These are phyloP conservation scores for Cladosporium sphaerospermum DNA, from an alignment of 2,329 filamentous ascomycete species.

Conservation along the genomic window DNA sequence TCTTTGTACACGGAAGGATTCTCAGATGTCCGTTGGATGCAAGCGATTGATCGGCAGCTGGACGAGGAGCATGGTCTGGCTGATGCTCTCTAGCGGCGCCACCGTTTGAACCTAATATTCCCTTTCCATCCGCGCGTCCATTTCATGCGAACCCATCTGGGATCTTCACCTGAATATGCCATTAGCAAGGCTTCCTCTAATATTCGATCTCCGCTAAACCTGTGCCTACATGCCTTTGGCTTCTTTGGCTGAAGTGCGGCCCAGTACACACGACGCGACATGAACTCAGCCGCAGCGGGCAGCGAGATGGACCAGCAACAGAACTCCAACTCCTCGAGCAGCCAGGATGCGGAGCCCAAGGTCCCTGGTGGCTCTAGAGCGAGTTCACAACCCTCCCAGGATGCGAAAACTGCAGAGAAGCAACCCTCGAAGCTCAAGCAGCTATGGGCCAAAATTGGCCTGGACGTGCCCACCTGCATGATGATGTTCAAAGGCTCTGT, in stretches of 20 bases:
- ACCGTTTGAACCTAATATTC: background rate
- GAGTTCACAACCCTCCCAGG: background rate
- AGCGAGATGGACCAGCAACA: constrained; percentile 2
- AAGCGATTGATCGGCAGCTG: too few relatives aligned
- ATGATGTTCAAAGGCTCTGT: constrained; percentile 32
- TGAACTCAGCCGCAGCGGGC: background rate
- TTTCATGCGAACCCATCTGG: background rate
- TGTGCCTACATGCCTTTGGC: too few relatives aligned
- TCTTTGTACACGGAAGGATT: too few relatives aligned
- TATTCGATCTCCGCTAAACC: too few relatives aligned
- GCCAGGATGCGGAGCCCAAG: background rate
- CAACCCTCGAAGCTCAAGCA: constrained; percentile 22
- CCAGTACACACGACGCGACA: too few relatives aligned
- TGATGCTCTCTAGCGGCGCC: background rate
- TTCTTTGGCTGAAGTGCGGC: too few relatives aligned
- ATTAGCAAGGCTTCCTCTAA: too few relatives aligned
- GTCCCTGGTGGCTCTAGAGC: background rate
- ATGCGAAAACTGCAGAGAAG: constrained; percentile 11
- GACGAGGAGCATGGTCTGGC: too few relatives aligned
- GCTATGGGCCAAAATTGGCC: constrained; percentile 25
- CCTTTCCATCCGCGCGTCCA: background rate
- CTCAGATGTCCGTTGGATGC: too few relatives aligned
- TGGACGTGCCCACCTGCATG: constrained; percentile 26
- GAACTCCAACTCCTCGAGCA: background rate
- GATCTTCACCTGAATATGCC: too few relatives aligned